phyloP scores from a whole-genome alignment of 75 land plant species.

The Pinus albicaulis region DNA sequence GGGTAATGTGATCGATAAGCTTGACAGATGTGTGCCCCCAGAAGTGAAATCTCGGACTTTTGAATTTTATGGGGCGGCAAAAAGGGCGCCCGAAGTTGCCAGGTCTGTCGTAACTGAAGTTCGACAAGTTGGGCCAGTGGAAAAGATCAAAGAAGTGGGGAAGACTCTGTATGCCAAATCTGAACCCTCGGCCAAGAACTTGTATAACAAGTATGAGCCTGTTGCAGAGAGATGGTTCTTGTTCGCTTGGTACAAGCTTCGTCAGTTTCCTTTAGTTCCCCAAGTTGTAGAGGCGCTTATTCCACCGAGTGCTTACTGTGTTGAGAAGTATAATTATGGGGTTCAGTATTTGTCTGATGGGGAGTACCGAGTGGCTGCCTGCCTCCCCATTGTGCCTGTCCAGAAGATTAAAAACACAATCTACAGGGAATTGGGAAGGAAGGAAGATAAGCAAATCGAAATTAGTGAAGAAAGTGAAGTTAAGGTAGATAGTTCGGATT shows the following conservation, averaged over 20 bases:
- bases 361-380: slow-evolving; percentile 43
- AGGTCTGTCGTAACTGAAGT: slow-evolving; percentile 62
- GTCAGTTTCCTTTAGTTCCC: slow-evolving; percentile 66
- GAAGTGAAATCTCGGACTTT: slow-evolving; percentile 54
- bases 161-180: slow-evolving; percentile 51
- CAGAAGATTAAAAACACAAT: slow-evolving; percentile 46
- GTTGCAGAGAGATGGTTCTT: slow-evolving; percentile 64
- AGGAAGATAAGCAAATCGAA: background rate
- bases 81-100: slow-evolving; percentile 70
- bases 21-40: slow-evolving; percentile 53
- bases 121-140: slow-evolving; percentile 55
- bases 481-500: too few species aligned
- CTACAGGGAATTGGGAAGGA: background rate
- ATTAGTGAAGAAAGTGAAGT: too few species aligned
- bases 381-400: slow-evolving; percentile 72
- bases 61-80: slow-evolving; percentile 60
- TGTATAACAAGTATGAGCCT: background rate
- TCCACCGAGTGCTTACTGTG: slow-evolving; percentile 64
- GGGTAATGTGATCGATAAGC: slow-evolving; percentile 48
- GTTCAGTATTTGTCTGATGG: slow-evolving; percentile 44
- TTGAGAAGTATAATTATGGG: slow-evolving; percentile 70
- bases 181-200: slow-evolving; percentile 41
- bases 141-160: slow-evolving; percentile 25
- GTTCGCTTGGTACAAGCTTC: slow-evolving; percentile 59
- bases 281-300: slow-evolving; percentile 61